phyloP scores from a whole-genome alignment of 192 early-diverging fungal species.

The Helicostylum pulchrum region DNA sequence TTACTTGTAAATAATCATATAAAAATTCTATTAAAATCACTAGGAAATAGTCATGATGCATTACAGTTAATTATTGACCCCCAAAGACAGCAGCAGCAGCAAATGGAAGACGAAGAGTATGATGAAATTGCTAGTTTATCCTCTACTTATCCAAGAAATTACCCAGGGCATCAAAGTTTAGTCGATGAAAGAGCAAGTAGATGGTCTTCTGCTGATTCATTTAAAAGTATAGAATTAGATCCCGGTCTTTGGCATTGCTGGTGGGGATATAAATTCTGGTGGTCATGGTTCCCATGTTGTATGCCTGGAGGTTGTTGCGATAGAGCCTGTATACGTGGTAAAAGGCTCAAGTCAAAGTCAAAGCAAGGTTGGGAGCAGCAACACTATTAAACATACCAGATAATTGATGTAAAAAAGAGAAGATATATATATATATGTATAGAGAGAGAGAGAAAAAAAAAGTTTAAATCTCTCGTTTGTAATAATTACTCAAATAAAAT shows the following conservation, averaged over 20 bases:
- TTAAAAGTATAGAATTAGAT: constrained; percentile 13
- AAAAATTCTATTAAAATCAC: not conserved
- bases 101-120: not conserved
- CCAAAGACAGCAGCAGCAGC: not conserved
- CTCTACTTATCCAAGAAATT: not conserved
- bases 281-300: constrained; percentile 14
- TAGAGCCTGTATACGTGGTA: not conserved
- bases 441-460: too few species aligned
- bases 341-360: not conserved
- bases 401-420: too few species aligned
- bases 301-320: constrained; percentile 18
- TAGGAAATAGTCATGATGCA: constrained; percentile 7
- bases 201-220: constrained; percentile 5
- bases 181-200: not conserved
- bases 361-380: constrained; percentile 15
- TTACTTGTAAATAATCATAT: constrained; percentile 10
- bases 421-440: too few species aligned
- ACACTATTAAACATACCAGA: not conserved
- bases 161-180: constrained; percentile 5
- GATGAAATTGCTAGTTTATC: not conserved
- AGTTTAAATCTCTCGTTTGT: too few species aligned
- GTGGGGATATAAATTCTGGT: constrained; percentile 19
- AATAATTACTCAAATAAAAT: too few species aligned
- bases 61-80: constrained; percentile 8
- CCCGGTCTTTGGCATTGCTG: constrained; percentile 12